Conservation (phyloP, 176 grass and related monocot species). For the Phoenix roebelenii region DNA sequence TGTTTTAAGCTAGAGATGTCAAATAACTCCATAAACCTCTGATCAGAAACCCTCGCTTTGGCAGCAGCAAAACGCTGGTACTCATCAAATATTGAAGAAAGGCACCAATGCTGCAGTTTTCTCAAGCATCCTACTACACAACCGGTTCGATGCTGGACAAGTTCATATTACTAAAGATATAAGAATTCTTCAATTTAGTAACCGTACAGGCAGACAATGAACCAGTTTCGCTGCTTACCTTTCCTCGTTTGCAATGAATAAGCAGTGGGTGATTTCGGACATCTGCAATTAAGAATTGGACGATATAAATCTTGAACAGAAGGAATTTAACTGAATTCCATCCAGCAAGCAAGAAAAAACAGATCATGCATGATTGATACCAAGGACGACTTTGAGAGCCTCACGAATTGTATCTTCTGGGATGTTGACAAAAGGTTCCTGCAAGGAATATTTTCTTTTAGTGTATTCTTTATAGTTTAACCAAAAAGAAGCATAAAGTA, state of each 20-base stretch:
- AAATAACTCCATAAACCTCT: conserved; percentile 80
- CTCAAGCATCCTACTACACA: conserved; percentile 75
- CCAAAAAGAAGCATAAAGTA: background rate
- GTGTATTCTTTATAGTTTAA: background rate
- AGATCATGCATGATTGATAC: conserved; percentile 15
- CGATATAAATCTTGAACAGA: background rate
- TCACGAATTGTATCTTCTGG: conserved; percentile 73
- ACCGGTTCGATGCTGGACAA: conserved; percentile 83
- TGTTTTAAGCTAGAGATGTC: conserved; percentile 52
- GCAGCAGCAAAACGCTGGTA: conserved; percentile 86
- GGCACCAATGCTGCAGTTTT: conserved; percentile 78
- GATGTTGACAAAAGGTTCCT: conserved; percentile 93
- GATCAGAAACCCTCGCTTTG: conserved; percentile 73
- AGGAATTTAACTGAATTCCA: background rate
- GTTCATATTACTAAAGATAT: conserved; percentile 12
- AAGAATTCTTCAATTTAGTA: background rate
- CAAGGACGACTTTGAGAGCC: conserved; percentile 66
- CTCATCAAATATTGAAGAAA: conserved; percentile 81
- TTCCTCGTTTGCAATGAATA: conserved; percentile 94
- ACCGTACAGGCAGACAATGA: background rate
- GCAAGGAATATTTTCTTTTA: conserved; percentile 14
- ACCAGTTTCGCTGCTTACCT: conserved; percentile 29
- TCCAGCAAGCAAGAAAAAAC: background rate
- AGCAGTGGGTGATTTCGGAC: conserved; percentile 63
- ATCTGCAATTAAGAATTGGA: conserved; percentile 32